Conservation (phyloP, 2,329 filamentous ascomycete species). For the Alternaria longipes region DNA sequence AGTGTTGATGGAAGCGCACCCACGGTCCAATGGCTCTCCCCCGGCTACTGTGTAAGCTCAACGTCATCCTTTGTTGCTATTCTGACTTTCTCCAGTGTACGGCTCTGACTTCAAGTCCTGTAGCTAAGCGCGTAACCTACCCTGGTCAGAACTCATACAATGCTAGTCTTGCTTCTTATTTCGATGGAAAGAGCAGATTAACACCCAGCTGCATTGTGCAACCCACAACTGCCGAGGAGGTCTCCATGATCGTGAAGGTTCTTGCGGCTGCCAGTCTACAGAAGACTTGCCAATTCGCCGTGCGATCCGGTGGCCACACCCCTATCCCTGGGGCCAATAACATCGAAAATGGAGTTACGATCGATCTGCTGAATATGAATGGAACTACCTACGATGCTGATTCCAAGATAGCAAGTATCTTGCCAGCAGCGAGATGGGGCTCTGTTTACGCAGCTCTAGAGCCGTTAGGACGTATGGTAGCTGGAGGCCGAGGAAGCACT, state of each 20-base stretch:
- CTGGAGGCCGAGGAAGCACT: conserved; percentile 35
- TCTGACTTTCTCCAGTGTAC: background rate
- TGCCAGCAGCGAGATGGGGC: conserved; percentile 27
- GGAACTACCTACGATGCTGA: conserved; percentile 2
- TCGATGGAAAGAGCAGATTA: conserved; percentile 9
- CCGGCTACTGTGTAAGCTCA: background rate
- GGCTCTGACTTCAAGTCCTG: background rate
- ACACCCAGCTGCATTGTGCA: conserved; percentile 31
- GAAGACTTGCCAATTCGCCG: background rate
- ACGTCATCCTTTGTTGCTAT: background rate
- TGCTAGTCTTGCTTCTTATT: conserved; percentile 8
- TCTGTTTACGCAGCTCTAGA: conserved; percentile 33
- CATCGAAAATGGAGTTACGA: conserved; percentile 33
- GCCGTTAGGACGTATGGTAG: conserved; percentile 30
- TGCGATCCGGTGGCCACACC: conserved; percentile 40
- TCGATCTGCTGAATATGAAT: conserved; percentile 37
- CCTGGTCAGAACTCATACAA: conserved; percentile 8
- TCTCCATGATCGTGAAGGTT: conserved; percentile 22
- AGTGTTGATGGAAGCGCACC: background rate
- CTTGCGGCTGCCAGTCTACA: conserved; percentile 4
- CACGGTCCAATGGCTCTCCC: background rate
- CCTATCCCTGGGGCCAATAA: conserved; percentile 37
- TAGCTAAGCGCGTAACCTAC: conserved; percentile 6
- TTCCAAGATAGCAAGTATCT: conserved; percentile 13
- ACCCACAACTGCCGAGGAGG: conserved; percentile 23